Evolutionary conservation across 768 basidiomycete genomes (phyloP).

Genomic region (Paxillus involutus): DNA sequence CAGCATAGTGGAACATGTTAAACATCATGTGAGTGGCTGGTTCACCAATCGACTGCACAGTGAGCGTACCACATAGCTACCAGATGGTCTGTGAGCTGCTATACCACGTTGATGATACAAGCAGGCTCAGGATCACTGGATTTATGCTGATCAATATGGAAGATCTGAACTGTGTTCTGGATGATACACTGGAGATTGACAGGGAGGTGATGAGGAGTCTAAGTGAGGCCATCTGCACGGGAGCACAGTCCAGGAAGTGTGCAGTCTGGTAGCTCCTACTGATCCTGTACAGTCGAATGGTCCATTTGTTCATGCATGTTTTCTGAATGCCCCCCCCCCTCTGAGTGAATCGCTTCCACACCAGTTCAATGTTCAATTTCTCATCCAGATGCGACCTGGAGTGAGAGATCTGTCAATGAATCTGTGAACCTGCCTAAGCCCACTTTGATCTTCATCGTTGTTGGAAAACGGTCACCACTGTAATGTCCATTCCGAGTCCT

Average conservation of each 20-base stretch:
- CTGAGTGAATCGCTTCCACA: no score
- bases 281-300: constrained; percentile 70
- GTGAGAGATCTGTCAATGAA: no score
- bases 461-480: no score
- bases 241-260: constrained; percentile 70
- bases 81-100: constrained; percentile 71
- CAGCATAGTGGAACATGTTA: constrained; percentile 99
- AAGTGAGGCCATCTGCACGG: constrained; percentile 63
- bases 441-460: no score
- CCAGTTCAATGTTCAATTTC: no score
- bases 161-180: constrained; percentile 93
- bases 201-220: constrained; percentile 76
- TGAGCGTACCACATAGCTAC: constrained; percentile 91
- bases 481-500: no score
- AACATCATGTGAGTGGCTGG: constrained; percentile 99
- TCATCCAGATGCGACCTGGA: no score
- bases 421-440: no score
- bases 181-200: constrained; percentile 95
- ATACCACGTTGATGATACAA: constrained; percentile 80
- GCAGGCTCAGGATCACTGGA: constrained; percentile 89
- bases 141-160: constrained; percentile 93
- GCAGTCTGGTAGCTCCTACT: constrained; percentile 52
- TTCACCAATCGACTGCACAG: constrained; percentile 98
- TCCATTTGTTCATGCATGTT: no score
- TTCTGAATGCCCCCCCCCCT: no score